Evolutionary conservation across 2,329 filamentous ascomycete genomes (phyloP).

Genomic region (Ophiostoma ulmi): DNA sequence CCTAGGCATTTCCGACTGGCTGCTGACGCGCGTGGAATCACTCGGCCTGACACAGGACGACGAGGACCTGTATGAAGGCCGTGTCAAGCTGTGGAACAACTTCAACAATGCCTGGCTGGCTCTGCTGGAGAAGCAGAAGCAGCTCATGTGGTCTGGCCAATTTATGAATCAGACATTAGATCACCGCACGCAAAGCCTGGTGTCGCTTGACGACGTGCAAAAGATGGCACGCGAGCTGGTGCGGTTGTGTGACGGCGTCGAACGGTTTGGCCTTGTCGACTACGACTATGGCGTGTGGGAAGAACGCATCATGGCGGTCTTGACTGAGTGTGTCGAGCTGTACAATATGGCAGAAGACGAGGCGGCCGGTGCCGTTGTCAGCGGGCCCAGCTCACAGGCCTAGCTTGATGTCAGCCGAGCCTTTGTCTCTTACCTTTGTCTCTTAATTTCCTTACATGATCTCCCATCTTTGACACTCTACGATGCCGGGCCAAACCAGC

Average conservation of each 20-base stretch:
- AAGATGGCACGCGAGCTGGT: slow-evolving; percentile 79
- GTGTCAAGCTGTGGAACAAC: slow-evolving; percentile 83
- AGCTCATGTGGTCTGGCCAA: slow-evolving; percentile 59
- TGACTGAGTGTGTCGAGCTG: slow-evolving; percentile 40
- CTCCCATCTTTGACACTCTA: too few species aligned
- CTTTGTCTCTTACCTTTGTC: too few species aligned
- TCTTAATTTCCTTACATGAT: too few species aligned
- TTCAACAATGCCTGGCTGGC: slow-evolving; percentile 92
- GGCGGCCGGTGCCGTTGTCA: slow-evolving; percentile 31
- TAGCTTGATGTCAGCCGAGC: neutral
- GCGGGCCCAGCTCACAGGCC: slow-evolving; percentile 17
- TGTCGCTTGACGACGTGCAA: slow-evolving; percentile 64
- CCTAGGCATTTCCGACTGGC: slow-evolving; percentile 50
- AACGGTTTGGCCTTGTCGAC: slow-evolving; percentile 89
- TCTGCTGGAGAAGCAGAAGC: slow-evolving; percentile 76
- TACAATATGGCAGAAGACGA: slow-evolving; percentile 40
- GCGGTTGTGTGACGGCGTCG: slow-evolving; percentile 76
- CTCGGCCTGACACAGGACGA: slow-evolving; percentile 74
- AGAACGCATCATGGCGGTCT: slow-evolving; percentile 67
- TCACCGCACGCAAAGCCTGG: slow-evolving; percentile 55
- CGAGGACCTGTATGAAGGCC: slow-evolving; percentile 65
- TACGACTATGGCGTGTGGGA: slow-evolving; percentile 97
- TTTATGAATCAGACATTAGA: slow-evolving; percentile 36
- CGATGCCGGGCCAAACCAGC: too few species aligned
- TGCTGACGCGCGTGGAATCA: slow-evolving; percentile 51